phyloP scores from a whole-genome alignment of 192 early-diverging fungal species.

The Backusella morwellensis region DNA sequence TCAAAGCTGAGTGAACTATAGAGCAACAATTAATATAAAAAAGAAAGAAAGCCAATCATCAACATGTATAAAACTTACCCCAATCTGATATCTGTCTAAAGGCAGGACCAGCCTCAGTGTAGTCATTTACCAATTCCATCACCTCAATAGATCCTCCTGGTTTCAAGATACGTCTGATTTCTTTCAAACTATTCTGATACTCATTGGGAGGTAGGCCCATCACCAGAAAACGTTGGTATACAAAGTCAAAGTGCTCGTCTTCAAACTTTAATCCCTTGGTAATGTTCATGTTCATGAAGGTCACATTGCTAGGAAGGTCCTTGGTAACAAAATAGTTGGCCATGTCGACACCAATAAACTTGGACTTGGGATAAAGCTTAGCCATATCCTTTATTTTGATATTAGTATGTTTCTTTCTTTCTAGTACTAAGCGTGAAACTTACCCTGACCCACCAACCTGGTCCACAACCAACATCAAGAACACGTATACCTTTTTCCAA shows the following conservation, averaged over 20 bases:
- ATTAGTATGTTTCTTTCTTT: not conserved
- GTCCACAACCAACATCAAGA: constrained; percentile 38
- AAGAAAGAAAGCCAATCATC: not conserved
- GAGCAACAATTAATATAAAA: not conserved
- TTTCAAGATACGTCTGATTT: constrained; percentile 30
- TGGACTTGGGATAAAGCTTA: constrained; percentile 28
- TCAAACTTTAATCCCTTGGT: constrained; percentile 24
- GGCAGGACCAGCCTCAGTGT: constrained; percentile 22
- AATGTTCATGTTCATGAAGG: constrained; percentile 24
- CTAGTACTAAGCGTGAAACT: not conserved
- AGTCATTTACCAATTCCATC: constrained; percentile 25
- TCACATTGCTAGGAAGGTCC: constrained; percentile 20
- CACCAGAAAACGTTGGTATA: constrained; percentile 37
- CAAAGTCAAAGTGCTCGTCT: constrained; percentile 33
- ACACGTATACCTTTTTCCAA: constrained; percentile 28
- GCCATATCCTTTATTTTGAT: constrained; percentile 34
- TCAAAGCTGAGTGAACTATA: constrained; percentile 28
- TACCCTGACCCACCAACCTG: constrained; percentile 35
- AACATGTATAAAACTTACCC: constrained; percentile 20
- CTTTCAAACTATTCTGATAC: constrained; percentile 18
- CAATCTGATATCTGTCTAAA: constrained; percentile 10
- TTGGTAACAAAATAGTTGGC: constrained; percentile 23
- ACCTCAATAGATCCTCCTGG: constrained; percentile 33
- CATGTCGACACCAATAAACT: constrained; percentile 36
- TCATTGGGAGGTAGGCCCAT: constrained; percentile 28